These are phyloP conservation scores for Cydonia oblonga DNA, from an alignment of 331 rosid species.

Conservation along the genomic window DNA sequence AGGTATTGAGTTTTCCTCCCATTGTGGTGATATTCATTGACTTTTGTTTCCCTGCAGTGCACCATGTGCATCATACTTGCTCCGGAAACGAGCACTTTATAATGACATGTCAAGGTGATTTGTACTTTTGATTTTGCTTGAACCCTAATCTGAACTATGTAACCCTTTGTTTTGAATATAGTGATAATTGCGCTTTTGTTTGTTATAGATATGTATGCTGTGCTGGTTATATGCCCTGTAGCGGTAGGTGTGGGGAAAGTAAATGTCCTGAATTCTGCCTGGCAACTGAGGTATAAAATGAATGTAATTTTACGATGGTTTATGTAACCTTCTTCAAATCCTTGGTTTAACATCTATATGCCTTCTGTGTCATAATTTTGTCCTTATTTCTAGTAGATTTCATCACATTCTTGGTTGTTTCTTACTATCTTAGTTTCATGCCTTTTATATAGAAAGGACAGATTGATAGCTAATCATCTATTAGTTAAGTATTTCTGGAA, in stretches of 20 bases:
- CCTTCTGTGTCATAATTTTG: not conserved
- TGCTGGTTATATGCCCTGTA: conserved; percentile 97
- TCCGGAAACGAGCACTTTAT: conserved; percentile 76
- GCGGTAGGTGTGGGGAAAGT: conserved; percentile 89
- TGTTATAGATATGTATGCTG: conserved; percentile 73
- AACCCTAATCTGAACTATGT: not conserved
- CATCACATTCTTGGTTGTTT: not conserved
- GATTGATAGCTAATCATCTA: not conserved
- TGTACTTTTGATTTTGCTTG: not conserved
- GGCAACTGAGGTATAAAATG: conserved; percentile 55
- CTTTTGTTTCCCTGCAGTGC: conserved; percentile 35
- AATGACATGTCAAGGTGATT: conserved; percentile 78
- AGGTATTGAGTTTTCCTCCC: not conserved
- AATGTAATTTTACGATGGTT: not conserved
- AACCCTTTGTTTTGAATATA: not conserved
- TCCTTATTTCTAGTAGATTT: not conserved
- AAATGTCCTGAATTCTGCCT: conserved; percentile 79
- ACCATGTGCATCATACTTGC: conserved; percentile 72
- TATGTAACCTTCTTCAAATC: not conserved
- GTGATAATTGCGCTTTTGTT: not conserved
- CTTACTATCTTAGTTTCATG: not conserved
- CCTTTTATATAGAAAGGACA: not conserved
- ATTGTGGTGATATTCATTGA: conserved; percentile 1
- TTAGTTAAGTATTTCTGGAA: not conserved
- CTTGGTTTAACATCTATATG: not conserved